Evolutionary conservation across 768 basidiomycete species (phyloP), one percentile per base, ranked within the genome.

Genomic region (Termitomyces sp.): DNA sequence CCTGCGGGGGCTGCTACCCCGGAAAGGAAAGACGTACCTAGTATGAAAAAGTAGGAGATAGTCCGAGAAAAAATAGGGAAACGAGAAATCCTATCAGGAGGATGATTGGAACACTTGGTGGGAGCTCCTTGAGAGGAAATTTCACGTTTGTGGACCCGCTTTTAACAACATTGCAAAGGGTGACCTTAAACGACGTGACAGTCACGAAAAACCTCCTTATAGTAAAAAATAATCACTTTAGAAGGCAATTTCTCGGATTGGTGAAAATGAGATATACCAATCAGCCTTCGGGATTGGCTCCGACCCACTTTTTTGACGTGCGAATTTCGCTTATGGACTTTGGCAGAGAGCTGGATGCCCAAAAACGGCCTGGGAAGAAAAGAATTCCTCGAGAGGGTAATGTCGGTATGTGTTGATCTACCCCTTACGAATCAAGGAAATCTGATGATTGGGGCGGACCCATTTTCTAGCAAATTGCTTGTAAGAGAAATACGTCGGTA

Each of bases 251-350:
- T 23, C 5, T n/a, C 9, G 18, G 63, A 64, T 64, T 62, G 57
- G 59, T 57, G 7, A 58, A 64, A 57, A 49, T 53, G 50, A 48
- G 31, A 18, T 40, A 39, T 52, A 61, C 54, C 55, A 63, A 65
- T 65, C 63, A 32, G 47, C 18, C 54, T 38, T 56, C 62, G 62
- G 65, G 65, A 68, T 68, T 68, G 66, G 56, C 33, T 53, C 66
- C 61, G 65, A 63, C 64, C 64, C 59, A 66, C 53, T 53, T 67
- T 64, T 63, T 58, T 70, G 54, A 53, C 45, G 56, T 59, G 60
- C 11, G 62, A 63, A 57, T 48, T 48, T 51, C 48, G 53, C 49
- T 54, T 58, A 48, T 46, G 25, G 18, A 18, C 53, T 54, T 41
- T 60, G 41, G 58, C 58, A 52, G 58, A 60, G 59, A 35, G 36